phyloP scores from a whole-genome alignment of 2,329 filamentous ascomycete genomes.

The Sporothrix globosa region DNA sequence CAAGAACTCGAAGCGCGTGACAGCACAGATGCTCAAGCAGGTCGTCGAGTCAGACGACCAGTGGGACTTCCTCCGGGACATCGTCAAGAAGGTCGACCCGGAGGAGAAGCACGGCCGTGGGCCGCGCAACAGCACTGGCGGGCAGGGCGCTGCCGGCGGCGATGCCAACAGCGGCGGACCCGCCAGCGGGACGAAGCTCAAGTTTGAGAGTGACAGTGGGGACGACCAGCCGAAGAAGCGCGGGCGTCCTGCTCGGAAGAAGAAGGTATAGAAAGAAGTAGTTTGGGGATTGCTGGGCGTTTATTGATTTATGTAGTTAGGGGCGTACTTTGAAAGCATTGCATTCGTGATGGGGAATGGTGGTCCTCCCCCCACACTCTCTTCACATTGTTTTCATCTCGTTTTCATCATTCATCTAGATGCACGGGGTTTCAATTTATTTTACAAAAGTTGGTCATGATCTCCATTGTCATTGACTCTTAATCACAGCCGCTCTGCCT shows the following conservation, averaged over 20 bases:
- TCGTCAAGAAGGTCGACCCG: constrained; percentile 76
- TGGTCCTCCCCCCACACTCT: not conserved
- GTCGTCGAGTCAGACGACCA: constrained; percentile 87
- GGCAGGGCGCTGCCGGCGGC: constrained; percentile 43
- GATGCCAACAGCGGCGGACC: constrained; percentile 10
- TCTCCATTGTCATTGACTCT: not conserved
- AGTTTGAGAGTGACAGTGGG: constrained; percentile 41
- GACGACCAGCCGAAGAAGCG: constrained; percentile 43
- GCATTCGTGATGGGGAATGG: not conserved
- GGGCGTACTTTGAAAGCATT: constrained; percentile 15
- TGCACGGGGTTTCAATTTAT: not conserved
- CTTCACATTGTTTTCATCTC: not conserved
- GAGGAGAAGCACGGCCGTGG: constrained; percentile 54
- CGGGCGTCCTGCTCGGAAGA: constrained; percentile 49
- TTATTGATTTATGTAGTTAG: not conserved
- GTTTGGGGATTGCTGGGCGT: not conserved
- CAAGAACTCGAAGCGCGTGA: constrained; percentile 85
- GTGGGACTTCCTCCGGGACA: constrained; percentile 91
- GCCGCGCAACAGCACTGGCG: constrained; percentile 57
- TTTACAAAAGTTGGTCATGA: not conserved
- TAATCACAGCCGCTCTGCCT: not conserved
- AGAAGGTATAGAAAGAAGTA: constrained; percentile 46
- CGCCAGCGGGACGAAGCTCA: constrained; percentile 32
- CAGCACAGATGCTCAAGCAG: constrained; percentile 86
- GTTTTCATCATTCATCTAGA: not conserved